Base-by-base conservation (phyloP, 805 yeast genomes). In the Kuraishia borneana region DNA sequence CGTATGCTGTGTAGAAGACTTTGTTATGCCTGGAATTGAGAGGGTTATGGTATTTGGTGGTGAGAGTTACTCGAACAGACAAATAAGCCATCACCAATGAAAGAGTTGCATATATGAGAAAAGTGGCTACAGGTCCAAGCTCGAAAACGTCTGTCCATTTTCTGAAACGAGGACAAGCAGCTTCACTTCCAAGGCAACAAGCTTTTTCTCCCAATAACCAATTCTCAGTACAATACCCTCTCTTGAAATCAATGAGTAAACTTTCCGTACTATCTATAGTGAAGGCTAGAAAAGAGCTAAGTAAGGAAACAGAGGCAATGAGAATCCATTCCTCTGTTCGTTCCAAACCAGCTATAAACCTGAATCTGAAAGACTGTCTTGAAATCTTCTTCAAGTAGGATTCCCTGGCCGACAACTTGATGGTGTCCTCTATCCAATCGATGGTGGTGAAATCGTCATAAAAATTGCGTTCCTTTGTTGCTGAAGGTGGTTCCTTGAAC, bases 361-460 rank as follows among this genome's bases (percentile, higher is more conserved):
- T 32, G 10, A 18, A 32, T 36, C 34, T 32, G 27, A 38, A 21
- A 9, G 43, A 39, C 21, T 30, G 26, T 21, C 21, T 17, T 32
- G 46, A 37, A 46, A 50, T 39, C 21, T 58, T 47, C 34, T 59
- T 48, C 30, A 71, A 44, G 31, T 51, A 50, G 40, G 54, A 65
- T 39, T 60, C 53, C 26, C 70, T 51, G 27, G 49, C 53, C 23
- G 70, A 63, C 34, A 66, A 67, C 36, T 54, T 53, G 21, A 70
- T 53, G 25, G 61, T 60, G 21, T 72, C 74, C 21, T 61, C 60
- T 2, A 69, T 65, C 78, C 79, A 73, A 50, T 73, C 80, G 13
- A 72, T 68, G 14, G 77, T 70, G 17, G 80, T 72, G 50, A 71
- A 73, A 48, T 73, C 77, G 45, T 73, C 74, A 46, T 73, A 73